Base-by-base conservation (phyloP, 1,284 basidiomycete genomes). In the Ustilago trichophora region DNA sequence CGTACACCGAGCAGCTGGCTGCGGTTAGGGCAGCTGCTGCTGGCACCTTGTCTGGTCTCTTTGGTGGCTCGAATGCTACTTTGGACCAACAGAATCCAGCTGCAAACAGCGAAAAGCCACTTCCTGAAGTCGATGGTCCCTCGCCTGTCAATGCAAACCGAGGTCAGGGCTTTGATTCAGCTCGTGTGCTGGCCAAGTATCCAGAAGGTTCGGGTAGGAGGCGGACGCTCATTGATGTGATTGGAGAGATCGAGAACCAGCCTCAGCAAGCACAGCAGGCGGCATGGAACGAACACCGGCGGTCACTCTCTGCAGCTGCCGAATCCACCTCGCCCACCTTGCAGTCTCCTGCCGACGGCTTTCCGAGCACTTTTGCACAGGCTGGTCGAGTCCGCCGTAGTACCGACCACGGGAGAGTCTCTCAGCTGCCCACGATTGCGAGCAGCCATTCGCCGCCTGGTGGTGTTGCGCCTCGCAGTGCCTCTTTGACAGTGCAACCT, bases 111-210 rank as follows among this genome's bases (percentile, higher is more conserved):
- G 53, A 58, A 10, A 58, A 26, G 34, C 26, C 15, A 26, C 27
- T 33, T 22, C 40, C 33, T 16, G 50, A 40, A 25, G 37, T 22
- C 2, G 57, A 67, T 27, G 64, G 64, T 0, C 64, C 64, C 6
- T 57, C 65, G 16, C 54, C 53, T 0, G 27, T 35, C 22, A 68
- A 68, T 41, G 44, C 54, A 22, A 25, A 27, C 8, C 58, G 57
- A 16, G 68, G 68, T 12, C 63, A 71, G 13, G 68, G 68, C 2
- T 53, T 51, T 27, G 68, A 71, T 31, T 62, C 68, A 25, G 63
- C 54, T 3, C 53, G 68, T 6, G 47, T 60, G 27, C 58, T 71
- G 3, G 63, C 42, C 25, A 63, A 44, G 16, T 36, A 46, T 11
- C 19, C 33, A 2, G 63, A 59, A 5, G 37, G 36, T 3, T 35